A percentile compares a stretch with the other conserved stretches of the same genome.
These are phyloP conservation scores for Candida tallmaniae DNA, from an alignment of 805 yeast genomes.

Conservation along the genomic window DNA sequence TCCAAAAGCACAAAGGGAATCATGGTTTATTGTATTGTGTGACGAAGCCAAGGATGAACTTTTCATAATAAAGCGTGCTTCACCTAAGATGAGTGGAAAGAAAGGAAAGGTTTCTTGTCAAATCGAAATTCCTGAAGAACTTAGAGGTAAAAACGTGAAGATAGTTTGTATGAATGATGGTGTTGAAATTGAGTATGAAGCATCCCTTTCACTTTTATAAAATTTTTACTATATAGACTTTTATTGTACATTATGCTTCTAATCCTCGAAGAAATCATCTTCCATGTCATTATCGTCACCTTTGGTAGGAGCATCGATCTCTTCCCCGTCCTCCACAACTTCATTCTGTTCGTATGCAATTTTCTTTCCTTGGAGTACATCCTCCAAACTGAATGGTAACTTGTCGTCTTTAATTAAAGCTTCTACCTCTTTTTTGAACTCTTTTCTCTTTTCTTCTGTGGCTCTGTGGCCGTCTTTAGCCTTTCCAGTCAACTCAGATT, in stretches of 20 bases:
- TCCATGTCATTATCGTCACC: slow-evolving; percentile 20
- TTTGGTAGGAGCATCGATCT: slow-evolving; percentile 44
- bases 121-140: slow-evolving; percentile 45
- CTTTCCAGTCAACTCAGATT: slow-evolving; percentile 20
- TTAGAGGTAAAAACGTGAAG: slow-evolving; percentile 42
- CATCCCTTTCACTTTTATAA: background rate
- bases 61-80: slow-evolving; percentile 67
- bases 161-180: slow-evolving; percentile 64
- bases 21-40: slow-evolving; percentile 77
- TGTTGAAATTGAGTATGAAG: slow-evolving; percentile 47
- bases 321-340: slow-evolving; percentile 16
- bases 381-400: slow-evolving; percentile 50
- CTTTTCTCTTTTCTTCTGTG: slow-evolving; percentile 41
- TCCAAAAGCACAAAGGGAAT: slow-evolving; percentile 87
- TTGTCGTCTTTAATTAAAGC: slow-evolving; percentile 47
- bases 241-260: background rate
- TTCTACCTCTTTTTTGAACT: slow-evolving; percentile 46
- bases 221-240: background rate
- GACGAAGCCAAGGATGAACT: slow-evolving; percentile 51
- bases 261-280: slow-evolving; percentile 39
- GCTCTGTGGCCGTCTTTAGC: slow-evolving; percentile 38
- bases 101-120: slow-evolving; percentile 40
- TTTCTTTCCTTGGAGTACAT: slow-evolving; percentile 37
- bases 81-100: slow-evolving; percentile 45
- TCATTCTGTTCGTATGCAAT: slow-evolving; percentile 17